Evolutionary conservation across 306 rosid genomes (phyloP).

Genomic region (Prinsepia uniflora): DNA sequence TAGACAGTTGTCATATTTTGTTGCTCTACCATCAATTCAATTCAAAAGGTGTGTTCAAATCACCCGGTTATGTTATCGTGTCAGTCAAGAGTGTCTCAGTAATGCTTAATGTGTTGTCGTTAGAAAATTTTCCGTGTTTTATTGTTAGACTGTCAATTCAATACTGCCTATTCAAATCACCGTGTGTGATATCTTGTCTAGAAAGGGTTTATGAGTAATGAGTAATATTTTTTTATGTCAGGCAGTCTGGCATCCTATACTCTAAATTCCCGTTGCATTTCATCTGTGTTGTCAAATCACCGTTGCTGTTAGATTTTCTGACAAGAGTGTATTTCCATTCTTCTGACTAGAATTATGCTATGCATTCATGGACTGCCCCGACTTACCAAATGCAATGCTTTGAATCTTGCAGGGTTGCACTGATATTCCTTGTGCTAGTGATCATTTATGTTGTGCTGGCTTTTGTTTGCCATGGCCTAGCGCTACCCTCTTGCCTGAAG

Average conservation of each 20-base stretch:
- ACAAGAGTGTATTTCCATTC: neutral
- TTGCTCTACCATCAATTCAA: neutral
- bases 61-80: neutral
- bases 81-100: neutral
- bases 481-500: slow-evolving; percentile 68
- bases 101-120: no score
- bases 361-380: neutral
- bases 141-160: no score
- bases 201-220: neutral
- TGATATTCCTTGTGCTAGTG: slow-evolving; percentile 69
- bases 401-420: slow-evolving; percentile 68
- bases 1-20: neutral
- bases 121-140: no score
- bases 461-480: slow-evolving; percentile 84
- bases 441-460: slow-evolving; percentile 67
- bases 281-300: neutral
- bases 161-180: no score
- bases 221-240: neutral
- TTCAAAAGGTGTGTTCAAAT: neutral
- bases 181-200: no score
- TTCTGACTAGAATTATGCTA: neutral
- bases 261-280: neutral
- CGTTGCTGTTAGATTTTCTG: neutral
- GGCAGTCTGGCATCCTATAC: neutral
- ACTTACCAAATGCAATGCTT: slow-evolving; percentile 28